These are phyloP conservation scores for Cutaneotrichosporon sp. DNA, from an alignment of 1,284 basidiomycete genomes.

Conservation along the genomic window DNA sequence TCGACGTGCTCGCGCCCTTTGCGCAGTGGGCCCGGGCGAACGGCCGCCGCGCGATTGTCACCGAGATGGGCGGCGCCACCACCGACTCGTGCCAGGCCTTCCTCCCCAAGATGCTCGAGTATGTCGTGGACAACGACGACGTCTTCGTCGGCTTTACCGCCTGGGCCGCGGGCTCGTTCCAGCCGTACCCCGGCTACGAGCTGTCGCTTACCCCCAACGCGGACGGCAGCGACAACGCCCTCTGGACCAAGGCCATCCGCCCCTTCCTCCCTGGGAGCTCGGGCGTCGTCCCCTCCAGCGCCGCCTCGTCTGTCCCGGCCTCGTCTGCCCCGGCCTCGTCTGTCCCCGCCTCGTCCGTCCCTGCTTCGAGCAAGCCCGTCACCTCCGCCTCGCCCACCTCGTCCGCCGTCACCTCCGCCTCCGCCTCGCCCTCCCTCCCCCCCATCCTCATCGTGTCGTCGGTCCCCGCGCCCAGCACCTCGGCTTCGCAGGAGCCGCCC, in stretches of 20 bases:
- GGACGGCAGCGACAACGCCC: slow-evolving; percentile 32
- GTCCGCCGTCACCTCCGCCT: neutral
- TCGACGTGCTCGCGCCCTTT: slow-evolving; percentile 57
- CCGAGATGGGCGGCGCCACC: slow-evolving; percentile 64
- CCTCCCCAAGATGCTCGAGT: slow-evolving; percentile 57
- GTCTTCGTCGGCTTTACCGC: slow-evolving; percentile 59
- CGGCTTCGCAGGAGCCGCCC: neutral
- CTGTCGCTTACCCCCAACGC: slow-evolving; percentile 36
- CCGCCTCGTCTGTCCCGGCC: slow-evolving; percentile 3
- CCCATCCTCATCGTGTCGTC: too few relatives aligned
- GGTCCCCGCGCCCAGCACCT: neutral
- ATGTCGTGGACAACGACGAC: slow-evolving; percentile 57
- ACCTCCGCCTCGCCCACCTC: neutral
- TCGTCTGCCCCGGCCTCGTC: neutral
- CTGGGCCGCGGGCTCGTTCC: slow-evolving; percentile 54
- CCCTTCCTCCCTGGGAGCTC: slow-evolving; percentile 38
- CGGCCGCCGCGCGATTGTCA: slow-evolving; percentile 62
- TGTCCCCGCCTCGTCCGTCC: neutral
- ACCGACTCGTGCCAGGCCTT: slow-evolving; percentile 35
- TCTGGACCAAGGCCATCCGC: slow-evolving; percentile 37
- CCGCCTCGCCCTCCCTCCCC: neutral
- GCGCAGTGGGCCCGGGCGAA: slow-evolving; percentile 58
- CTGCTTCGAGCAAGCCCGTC: neutral
- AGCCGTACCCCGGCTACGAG: slow-evolving; percentile 31
- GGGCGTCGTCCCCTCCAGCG: slow-evolving; percentile 7